Conservation (phyloP, 495 filamentous ascomycete genomes). For the Astrothelium subdiscretum region DNA sequence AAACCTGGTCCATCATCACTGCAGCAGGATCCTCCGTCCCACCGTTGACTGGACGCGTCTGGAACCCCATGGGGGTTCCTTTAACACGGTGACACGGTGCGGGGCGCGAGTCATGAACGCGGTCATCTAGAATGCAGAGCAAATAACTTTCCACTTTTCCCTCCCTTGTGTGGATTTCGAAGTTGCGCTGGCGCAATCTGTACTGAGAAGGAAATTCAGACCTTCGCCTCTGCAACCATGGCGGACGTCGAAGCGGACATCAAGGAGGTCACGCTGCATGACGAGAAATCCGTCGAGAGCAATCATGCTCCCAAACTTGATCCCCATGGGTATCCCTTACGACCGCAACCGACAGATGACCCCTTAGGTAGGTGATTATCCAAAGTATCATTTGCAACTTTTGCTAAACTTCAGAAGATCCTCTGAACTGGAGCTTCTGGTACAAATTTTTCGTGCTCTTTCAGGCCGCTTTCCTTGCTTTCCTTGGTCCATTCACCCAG, state of each 20-base stretch:
- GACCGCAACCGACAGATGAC: conserved; percentile 14
- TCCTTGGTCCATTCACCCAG: conserved; percentile 18
- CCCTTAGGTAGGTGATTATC: background rate
- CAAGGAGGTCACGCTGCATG: background rate
- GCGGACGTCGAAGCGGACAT: background rate
- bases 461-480: conserved; percentile 17
- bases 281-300: background rate
- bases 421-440: conserved; percentile 3
- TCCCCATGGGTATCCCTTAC: conserved; percentile 13
- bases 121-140: no score
- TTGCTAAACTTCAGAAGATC: background rate
- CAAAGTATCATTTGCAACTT: background rate
- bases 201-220: no score
- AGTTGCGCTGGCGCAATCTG: background rate
- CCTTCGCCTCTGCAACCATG: background rate
- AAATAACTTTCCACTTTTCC: no score
- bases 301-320: conserved; percentile 10
- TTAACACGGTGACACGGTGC: background rate
- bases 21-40: background rate
- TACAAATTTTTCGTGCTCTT: conserved; percentile 7
- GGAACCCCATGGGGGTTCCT: background rate
- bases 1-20: background rate
- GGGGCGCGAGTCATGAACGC: background rate
- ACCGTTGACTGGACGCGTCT: background rate
- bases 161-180: no score